Evolutionary conservation across 2,329 filamentous ascomycete species (phyloP), one percentile per base, ranked within the genome.

Genomic region (Didymella segeticola): DNA sequence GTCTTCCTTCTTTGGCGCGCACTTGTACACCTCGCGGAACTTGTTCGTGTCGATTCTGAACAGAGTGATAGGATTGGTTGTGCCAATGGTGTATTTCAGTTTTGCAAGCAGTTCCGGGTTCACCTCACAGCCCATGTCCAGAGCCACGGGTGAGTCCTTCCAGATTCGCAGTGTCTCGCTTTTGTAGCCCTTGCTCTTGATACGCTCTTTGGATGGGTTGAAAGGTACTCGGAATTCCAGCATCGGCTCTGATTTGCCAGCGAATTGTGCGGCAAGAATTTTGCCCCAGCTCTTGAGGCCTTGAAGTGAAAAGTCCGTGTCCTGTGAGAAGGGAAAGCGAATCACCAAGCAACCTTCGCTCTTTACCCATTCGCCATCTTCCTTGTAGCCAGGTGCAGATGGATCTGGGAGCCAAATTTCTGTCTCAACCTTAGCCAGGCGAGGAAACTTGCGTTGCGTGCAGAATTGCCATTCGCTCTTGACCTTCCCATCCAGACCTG

Each of bases 401-500:
- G 82, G 76, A 72, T 91, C 88, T 0, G 89, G 89, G 22, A 88
- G 74, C 88, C 88, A 93, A n/a, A 88, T 75, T 61, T 86, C 80
- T 0, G 83, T 81, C 52, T 79, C 81, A 43, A 97, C 81, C 39
- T 86, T 87, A 7, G 90, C 87, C 45, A 98, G 80, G 34, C 82
- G 82, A 1, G 91, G 86, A 61, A 86, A 86, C 61, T 89, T 83
- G 50, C 89, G 79, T 69, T 87, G 84, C 0, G 89, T 91, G 70
- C 91, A 79, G 69, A 90, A 88, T 12, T 86, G 81, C 90, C 90
- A 95, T 48, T 71, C 65, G 52, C 71, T 73, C 3, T 61, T 60
- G 27, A 74, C 70, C 23, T 71, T 66, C 10, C 80, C 77, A 2
- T 80, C 75, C 20, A 78, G 62, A 1, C 77, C 77, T 15, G 78